These are phyloP conservation scores for Cordyceps farinosa DNA, from an alignment of 2,329 filamentous ascomycete species.

Conservation along the genomic window DNA sequence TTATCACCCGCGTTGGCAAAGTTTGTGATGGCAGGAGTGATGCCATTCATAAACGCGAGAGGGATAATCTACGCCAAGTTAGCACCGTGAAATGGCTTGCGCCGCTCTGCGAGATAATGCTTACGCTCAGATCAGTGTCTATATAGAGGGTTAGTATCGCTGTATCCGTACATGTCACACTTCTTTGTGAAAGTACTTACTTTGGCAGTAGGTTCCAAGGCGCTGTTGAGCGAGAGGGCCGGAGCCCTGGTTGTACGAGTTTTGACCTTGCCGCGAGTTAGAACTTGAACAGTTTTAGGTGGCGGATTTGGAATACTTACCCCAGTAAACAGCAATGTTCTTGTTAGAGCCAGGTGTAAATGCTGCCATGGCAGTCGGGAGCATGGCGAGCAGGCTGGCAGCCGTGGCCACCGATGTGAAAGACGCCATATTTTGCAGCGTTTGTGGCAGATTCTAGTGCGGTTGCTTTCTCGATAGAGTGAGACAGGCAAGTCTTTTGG, in stretches of 20 bases:
- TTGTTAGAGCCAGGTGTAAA: conserved; percentile 43
- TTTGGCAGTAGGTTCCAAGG: conserved; percentile 56
- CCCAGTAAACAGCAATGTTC: conserved; percentile 67
- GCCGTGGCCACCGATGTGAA: conserved; percentile 17
- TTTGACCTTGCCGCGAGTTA: conserved; percentile 45
- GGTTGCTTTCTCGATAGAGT: too few species aligned
- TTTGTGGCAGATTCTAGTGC: neutral
- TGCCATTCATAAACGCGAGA: conserved; percentile 58
- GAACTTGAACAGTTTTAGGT: neutral
- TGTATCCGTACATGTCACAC: neutral
- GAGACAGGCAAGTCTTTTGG: too few species aligned
- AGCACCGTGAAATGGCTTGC: neutral
- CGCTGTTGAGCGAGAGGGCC: conserved; percentile 49
- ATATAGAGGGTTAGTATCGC: conserved; percentile 20
- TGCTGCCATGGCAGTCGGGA: conserved; percentile 35
- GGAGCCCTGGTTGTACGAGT: conserved; percentile 49
- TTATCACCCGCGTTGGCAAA: conserved; percentile 62
- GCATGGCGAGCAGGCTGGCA: conserved; percentile 24
- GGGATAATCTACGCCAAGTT: conserved; percentile 47
- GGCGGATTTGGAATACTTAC: conserved; percentile 30
- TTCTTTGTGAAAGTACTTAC: conserved; percentile 35
- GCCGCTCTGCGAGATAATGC: conserved; percentile 15
- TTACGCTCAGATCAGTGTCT: conserved; percentile 47
- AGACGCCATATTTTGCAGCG: conserved; percentile 9
- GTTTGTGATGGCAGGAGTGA: conserved; percentile 56